Evolutionary conservation across 768 basidiomycete species (phyloP).

Genomic region (Polyporus arcularius): DNA sequence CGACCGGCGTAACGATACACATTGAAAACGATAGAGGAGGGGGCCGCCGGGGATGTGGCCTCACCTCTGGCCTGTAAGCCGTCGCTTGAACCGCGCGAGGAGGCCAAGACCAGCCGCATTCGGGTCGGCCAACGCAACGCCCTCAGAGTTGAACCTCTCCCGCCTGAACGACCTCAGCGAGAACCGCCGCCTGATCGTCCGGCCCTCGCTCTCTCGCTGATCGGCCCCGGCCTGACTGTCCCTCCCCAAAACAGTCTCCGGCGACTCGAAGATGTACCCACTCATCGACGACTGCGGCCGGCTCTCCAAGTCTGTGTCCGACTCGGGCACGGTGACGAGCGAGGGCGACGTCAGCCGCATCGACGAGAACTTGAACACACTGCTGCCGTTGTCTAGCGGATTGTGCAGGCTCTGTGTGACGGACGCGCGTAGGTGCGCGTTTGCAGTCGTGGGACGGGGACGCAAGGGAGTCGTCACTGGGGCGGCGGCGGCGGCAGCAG

Average conservation of each 20-base stretch:
- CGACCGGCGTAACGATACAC: too few species aligned
- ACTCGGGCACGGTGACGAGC: slow-evolving; percentile 13
- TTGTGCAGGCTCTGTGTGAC: slow-evolving; percentile 5
- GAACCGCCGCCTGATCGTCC: slow-evolving; percentile 3
- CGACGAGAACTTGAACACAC: slow-evolving; percentile 3
- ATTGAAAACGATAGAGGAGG: too few species aligned
- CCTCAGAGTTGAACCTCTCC: background rate
- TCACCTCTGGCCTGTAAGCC: background rate
- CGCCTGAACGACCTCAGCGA: slow-evolving; percentile 9
- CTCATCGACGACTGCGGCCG: slow-evolving; percentile 13
- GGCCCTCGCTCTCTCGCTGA: background rate
- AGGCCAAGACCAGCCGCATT: background rate
- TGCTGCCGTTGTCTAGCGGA: background rate
- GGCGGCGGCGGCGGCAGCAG: background rate
- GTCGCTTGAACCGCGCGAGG: slow-evolving; percentile 11
- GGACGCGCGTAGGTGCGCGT: background rate
- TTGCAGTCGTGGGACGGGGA: background rate
- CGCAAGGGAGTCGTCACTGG: background rate
- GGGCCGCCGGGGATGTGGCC: too few species aligned
- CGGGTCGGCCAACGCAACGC: background rate
- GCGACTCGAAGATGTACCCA: background rate
- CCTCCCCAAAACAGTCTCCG: background rate
- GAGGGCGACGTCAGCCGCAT: slow-evolving; percentile 9
- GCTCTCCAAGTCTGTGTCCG: background rate
- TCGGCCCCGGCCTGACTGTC: background rate